Evolutionary conservation across 371 early-diverging fungal genomes (phyloP), one percentile per base, ranked within the genome.

Genomic region (Mycotypha africana): DNA sequence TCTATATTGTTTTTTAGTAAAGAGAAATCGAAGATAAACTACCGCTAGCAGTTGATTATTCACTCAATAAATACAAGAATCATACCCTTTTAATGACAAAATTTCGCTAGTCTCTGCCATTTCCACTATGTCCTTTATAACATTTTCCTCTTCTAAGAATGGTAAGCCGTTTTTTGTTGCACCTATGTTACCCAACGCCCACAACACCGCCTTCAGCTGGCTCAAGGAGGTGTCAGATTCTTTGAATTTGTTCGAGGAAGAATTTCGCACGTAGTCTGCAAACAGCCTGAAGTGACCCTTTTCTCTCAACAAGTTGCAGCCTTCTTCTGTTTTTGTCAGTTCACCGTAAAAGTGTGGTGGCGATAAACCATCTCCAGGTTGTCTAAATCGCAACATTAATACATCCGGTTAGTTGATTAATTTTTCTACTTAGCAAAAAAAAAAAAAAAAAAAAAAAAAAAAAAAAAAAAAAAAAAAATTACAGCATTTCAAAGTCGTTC

Each of bases 311-410:
- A 85, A 53, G 10, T 67, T 65, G 46, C 86, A 85, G 3, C 93
- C 92, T 65, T 86, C 86, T 16, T 68, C 71, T 0, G 93, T 91
- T 55, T 86, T 82, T 5, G 89, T 78, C 12, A 93, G 52, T 51
- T 89, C 85, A 12, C 91, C 91, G 50, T 87, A 91, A 50, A 93
- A 88, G 53, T 93, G 93, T 5, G 86, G 82, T 1, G 82, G 83
- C 3, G 78, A 64, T 15, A 65, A 51, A 7, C 79, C 80, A 39
- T 79, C 74, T 10, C 73, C 68, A 21, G 68, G 63, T 53, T 62
- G 73, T 33, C 73, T 74, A 59, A 19, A 8, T 15, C 21, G 24
- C 16, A 2, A 4, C 26, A 10, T 23, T 32, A n/a, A n/a, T n/a
- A n/a, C n/a, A n/a, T n/a, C 3, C 14, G n/a, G n/a, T n/a, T n/a